phyloP scores from a whole-genome alignment of 1,139 yeast species.

The Entelexis sorbosivorans region DNA sequence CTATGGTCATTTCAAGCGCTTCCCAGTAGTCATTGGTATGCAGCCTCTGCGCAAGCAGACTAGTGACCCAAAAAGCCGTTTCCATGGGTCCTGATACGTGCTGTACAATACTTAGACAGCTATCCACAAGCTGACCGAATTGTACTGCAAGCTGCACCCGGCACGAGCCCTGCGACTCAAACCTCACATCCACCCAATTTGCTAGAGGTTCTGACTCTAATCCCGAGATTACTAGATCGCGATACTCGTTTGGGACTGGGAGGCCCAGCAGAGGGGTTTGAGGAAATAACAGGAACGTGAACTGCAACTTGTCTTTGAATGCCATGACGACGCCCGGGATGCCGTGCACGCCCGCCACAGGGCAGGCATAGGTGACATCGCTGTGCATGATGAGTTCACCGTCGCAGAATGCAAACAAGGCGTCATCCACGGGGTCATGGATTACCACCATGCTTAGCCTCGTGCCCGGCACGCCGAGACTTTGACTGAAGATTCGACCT shows the following conservation, averaged over 20 bases:
- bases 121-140: not conserved
- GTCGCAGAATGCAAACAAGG: conserved; percentile 9
- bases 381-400: conserved; percentile 9
- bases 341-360: conserved; percentile 9
- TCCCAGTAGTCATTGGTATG: not conserved
- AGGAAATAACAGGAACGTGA: conserved; percentile 12
- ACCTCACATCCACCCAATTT: conserved; percentile 11
- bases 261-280: conserved; percentile 4
- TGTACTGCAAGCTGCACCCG: not conserved
- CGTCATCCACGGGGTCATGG: conserved; percentile 7
- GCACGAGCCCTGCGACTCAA: not conserved
- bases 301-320: not conserved
- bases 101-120: conserved; percentile 6
- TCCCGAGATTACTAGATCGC: not conserved
- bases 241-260: not conserved
- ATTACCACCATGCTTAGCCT: conserved; percentile 3
- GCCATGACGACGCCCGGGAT: conserved; percentile 8
- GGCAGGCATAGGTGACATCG: conserved; percentile 6
- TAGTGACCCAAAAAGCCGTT: conserved; percentile 8
- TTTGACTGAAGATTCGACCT: conserved; percentile 14
- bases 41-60: not conserved
- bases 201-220: conserved; percentile 4
- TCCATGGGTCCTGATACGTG: conserved; percentile 10
- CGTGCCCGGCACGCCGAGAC: not conserved
- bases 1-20: conserved; percentile 7